A percentile compares a stretch with the other conserved stretches of the same genome.
These are phyloP conservation scores for Penicillium griseofulvum DNA, from an alignment of 2,329 filamentous ascomycete genomes.

Conservation along the genomic window DNA sequence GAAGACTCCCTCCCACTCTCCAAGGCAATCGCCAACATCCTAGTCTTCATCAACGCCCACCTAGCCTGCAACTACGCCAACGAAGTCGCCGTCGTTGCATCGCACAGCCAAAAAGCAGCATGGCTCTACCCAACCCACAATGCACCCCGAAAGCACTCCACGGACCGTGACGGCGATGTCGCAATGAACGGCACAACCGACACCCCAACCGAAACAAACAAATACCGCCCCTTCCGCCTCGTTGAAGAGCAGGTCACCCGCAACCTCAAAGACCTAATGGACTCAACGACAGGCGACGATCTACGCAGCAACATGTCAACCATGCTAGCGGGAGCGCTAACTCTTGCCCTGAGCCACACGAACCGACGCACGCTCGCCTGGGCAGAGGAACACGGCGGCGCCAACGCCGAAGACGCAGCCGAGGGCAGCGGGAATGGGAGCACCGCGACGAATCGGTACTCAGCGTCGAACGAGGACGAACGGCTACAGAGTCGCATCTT, in stretches of 20 bases:
- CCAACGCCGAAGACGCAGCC: slow-evolving; percentile 36
- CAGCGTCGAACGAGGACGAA: slow-evolving; percentile 28
- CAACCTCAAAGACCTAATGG: slow-evolving; percentile 71
- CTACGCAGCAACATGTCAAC: slow-evolving; percentile 67
- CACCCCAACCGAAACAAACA: slow-evolving; percentile 62
- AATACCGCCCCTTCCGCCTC: slow-evolving; percentile 86
- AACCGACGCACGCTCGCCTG: slow-evolving; percentile 73
- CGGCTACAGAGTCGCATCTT: slow-evolving; percentile 77
- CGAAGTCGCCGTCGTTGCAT: slow-evolving; percentile 86
- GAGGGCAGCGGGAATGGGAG: slow-evolving; percentile 32
- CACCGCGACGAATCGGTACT: slow-evolving; percentile 25
- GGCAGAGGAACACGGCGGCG: slow-evolving; percentile 55
- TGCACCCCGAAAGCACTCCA: slow-evolving; percentile 4
- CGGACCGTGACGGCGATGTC: slow-evolving; percentile 51
- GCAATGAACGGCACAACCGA: slow-evolving; percentile 54
- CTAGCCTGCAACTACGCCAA: slow-evolving; percentile 91
- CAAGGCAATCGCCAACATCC: slow-evolving; percentile 79
- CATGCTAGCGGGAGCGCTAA: slow-evolving; percentile 86
- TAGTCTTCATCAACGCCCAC: slow-evolving; percentile 96
- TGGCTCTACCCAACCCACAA: slow-evolving; percentile 75
- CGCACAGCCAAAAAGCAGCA: slow-evolving; percentile 78
- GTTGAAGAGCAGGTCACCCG: slow-evolving; percentile 77
- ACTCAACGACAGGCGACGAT: slow-evolving; percentile 63
- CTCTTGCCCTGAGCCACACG: slow-evolving; percentile 83
- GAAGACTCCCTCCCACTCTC: slow-evolving; percentile 72